Base-by-base conservation (phyloP, 1,139 yeast species). In the Diutina catenulata region DNA sequence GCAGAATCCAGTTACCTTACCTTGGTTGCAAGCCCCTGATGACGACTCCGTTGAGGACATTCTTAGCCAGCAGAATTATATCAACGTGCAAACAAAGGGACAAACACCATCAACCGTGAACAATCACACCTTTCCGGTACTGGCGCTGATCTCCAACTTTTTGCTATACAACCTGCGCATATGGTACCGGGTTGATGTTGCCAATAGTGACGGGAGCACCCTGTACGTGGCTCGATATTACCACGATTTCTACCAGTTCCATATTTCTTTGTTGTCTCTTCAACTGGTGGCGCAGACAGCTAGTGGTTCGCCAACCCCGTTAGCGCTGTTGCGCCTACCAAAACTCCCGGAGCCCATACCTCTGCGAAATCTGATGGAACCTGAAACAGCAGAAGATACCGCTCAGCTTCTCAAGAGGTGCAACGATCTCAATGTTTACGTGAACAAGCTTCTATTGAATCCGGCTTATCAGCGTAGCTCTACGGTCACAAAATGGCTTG, bases 291-390 rank as follows among this genome's bases (percentile, higher is more conserved):
- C 35, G 15, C 24, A 31, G 16, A 18, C 7, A 11, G 3, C 14
- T 5, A 10, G 25, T n/a, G 35, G 35, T 5, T n/a, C n/a, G 48
- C 40, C 35, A 43, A 32, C 36, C 31, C 28, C 24, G 47, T 45
- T 4, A 42, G 47, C 3, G 33, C 38, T 45, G 4, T 43, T 57
- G 28, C 51, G 47, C 37, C 49, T 64, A 16, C 71, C 72, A 5
- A 64, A 59, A 45, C 49, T 66, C 31, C 73, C 71, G 1, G 68
- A 63, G 42, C 72, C 70, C 3, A 59, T 66, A 10, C 65, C 65
- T 3, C 35, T 31, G 35, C n/a, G n/a, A n/a, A n/a, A n/a, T n/a
- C n/a, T n/a, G n/a, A n/a, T n/a, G n/a, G 25, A 7, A 43, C 49
- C 38, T 38, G 41, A 22, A 22, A 39, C 14, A 37, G 46, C 23